These are phyloP conservation scores for Boletus rufocinnamomeus DNA, from an alignment of 768 basidiomycete genomes.

Conservation along the genomic window DNA sequence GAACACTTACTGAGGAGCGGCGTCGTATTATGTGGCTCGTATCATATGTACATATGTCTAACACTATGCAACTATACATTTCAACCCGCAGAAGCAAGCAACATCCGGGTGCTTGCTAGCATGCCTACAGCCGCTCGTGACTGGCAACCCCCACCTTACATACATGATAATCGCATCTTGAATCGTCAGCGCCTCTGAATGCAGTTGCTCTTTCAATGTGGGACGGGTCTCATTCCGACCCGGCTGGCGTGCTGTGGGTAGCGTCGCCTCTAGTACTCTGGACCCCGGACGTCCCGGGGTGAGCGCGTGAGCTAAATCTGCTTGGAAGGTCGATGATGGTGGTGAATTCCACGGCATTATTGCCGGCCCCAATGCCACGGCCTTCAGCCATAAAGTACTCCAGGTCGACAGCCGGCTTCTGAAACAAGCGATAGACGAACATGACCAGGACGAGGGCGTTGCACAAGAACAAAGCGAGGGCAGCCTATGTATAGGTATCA, in stretches of 20 bases:
- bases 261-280: not conserved
- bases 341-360: constrained; percentile 13
- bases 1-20: not conserved
- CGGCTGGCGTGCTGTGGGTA: not conserved
- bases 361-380: not conserved
- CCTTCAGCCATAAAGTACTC: not conserved
- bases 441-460: constrained; percentile 25
- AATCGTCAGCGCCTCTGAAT: not conserved
- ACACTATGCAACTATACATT: not conserved
- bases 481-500: constrained; percentile 13
- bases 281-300: not conserved
- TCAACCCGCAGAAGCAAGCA: not conserved
- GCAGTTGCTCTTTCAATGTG: no score
- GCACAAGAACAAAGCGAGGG: constrained; percentile 25
- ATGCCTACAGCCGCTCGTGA: no score
- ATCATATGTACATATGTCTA: constrained; percentile 1
- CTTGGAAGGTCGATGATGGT: constrained; percentile 21
- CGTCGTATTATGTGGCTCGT: not conserved
- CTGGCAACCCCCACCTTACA: not conserved
- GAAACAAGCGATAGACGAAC: constrained; percentile 19
- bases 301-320: constrained; percentile 6
- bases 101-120: not conserved
- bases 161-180: not conserved
- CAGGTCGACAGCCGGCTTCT: not conserved
- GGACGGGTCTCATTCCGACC: not conserved